Conservation (phyloP, 352 stramenopile genomes). For the Hyaloperonospora arabidopsidis region DNA sequence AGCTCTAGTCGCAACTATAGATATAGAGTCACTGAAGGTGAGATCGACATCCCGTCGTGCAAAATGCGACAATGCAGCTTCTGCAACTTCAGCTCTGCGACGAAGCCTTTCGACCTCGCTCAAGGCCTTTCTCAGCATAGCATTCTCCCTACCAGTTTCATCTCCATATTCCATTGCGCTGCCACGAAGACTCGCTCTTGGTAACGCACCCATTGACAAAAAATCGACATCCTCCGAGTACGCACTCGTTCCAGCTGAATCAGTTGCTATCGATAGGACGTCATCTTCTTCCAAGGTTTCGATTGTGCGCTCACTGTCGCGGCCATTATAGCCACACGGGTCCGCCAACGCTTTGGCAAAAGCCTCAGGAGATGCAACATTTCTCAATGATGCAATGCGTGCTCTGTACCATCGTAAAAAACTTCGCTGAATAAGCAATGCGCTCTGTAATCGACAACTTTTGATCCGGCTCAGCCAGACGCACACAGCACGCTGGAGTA, state of each 20-base stretch:
- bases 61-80: slow-evolving; percentile 44
- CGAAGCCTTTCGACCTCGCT: slow-evolving; percentile 50
- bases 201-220: slow-evolving; percentile 14
- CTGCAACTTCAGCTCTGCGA: slow-evolving; percentile 48
- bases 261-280: slow-evolving; percentile 27
- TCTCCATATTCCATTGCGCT: slow-evolving; percentile 14
- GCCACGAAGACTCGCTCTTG: slow-evolving; percentile 12
- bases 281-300: slow-evolving; percentile 31
- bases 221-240: slow-evolving; percentile 32
- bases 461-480: slow-evolving; percentile 25
- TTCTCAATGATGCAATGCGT: slow-evolving; percentile 10
- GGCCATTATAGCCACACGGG: slow-evolving; percentile 13
- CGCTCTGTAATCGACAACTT: slow-evolving; percentile 17
- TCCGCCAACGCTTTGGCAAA: slow-evolving; percentile 9
- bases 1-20: slow-evolving; percentile 16
- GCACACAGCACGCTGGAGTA: slow-evolving; percentile 33
- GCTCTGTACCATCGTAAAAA: slow-evolving; percentile 25
- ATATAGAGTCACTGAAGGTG: slow-evolving; percentile 13
- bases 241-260: slow-evolving; percentile 34
- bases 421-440: slow-evolving; percentile 28
- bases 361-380: slow-evolving; percentile 6
- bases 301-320: slow-evolving; percentile 26
- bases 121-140: slow-evolving; percentile 43
- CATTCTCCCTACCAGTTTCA: slow-evolving; percentile 18
- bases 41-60: slow-evolving; percentile 10